Conservation (phyloP, 306 rosid species). For the Rubus parviflorus region DNA sequence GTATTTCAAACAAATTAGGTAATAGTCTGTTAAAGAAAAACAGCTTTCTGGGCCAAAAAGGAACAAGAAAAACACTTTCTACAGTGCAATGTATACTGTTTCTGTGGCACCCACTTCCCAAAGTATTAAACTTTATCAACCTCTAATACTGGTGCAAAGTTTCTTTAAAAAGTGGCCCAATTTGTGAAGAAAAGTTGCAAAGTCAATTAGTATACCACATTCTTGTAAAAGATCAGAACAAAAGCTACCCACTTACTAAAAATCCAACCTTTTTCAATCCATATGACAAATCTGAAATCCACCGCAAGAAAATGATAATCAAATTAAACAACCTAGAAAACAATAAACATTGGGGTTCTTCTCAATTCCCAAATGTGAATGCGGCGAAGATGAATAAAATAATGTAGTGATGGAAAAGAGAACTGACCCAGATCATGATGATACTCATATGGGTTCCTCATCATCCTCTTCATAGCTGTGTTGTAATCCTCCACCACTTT, state of each 20-base stretch:
- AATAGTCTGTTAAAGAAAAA: neutral
- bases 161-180: conserved; percentile 13
- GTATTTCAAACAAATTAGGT: neutral
- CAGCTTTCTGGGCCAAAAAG: conserved; percentile 8
- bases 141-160: neutral
- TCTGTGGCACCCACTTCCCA: conserved; percentile 15
- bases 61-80: neutral
- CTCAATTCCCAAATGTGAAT: conserved; percentile 10
- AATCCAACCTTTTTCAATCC: neutral
- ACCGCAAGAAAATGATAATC: neutral
- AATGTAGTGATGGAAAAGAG: conserved; percentile 19
- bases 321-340: neutral
- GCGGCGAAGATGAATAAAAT: neutral
- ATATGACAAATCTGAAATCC: conserved; percentile 2
- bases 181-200: conserved; percentile 11
- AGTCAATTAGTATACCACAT: neutral
- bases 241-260: conserved; percentile 3
- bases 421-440: conserved; percentile 90
- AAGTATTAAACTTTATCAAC: neutral
- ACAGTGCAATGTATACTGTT: neutral
- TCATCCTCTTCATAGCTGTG: conserved; percentile 83
- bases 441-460: conserved; percentile 92
- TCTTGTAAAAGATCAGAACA: neutral
- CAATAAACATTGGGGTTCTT: neutral
- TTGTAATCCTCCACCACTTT: conserved; percentile 79